A percentile compares a stretch with the other conserved stretches of the same genome.
Evolutionary conservation across 768 basidiomycete species (phyloP).

Genomic region (Russula abietina): DNA sequence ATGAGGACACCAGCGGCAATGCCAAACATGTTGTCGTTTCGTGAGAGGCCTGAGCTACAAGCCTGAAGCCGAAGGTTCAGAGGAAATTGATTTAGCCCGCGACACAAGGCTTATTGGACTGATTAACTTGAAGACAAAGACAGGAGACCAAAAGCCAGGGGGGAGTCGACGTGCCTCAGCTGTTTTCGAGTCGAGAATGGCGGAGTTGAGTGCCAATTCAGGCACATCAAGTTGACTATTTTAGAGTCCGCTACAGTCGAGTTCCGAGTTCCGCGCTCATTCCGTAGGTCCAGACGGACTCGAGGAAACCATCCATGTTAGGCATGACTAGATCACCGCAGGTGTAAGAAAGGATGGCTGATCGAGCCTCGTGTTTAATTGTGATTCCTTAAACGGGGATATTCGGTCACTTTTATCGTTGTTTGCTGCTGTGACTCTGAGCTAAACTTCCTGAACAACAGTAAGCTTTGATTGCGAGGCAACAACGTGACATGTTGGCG

Average conservation of each 20-base stretch:
- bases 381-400: too few species aligned
- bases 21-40: background rate
- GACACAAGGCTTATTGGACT: background rate
- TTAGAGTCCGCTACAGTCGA: background rate
- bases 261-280: background rate
- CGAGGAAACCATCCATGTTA: too few species aligned
- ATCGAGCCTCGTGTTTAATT: too few species aligned
- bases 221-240: background rate
- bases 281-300: background rate
- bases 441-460: too few species aligned
- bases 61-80: background rate
- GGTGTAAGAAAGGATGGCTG: too few species aligned
- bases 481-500: too few species aligned
- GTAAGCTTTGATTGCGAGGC: too few species aligned
- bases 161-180: background rate
- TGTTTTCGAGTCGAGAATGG: background rate
- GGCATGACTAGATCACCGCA: background rate
- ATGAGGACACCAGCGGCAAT: background rate
- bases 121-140: background rate
- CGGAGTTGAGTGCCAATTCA: background rate
- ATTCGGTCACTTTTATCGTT: too few species aligned
- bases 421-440: too few species aligned
- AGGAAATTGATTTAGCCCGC: background rate
- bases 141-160: background rate
- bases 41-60: background rate